Conservation (phyloP, 139 green algal species). For the Volvox africanus region DNA sequence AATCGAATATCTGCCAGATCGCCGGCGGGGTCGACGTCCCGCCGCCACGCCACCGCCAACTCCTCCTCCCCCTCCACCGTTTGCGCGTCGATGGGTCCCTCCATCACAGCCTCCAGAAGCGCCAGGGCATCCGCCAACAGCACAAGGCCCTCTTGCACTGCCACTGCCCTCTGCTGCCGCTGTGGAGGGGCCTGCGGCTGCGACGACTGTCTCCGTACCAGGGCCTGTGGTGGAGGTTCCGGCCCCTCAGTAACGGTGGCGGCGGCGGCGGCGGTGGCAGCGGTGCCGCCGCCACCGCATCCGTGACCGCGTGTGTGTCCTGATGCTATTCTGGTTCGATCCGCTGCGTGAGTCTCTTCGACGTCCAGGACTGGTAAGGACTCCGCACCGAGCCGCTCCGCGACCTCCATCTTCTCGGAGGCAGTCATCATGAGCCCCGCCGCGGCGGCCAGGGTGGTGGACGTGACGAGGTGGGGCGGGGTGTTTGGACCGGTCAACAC, state of each 20-base stretch:
- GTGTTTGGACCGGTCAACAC: background rate
- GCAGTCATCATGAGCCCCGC: too few species aligned
- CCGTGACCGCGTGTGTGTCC: too few species aligned
- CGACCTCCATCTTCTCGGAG: too few species aligned
- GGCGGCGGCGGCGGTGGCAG: too few species aligned
- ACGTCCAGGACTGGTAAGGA: too few species aligned
- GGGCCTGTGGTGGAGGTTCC: too few species aligned
- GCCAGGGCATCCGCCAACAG: background rate
- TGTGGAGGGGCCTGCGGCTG: background rate
- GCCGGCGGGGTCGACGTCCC: background rate
- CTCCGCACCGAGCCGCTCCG: too few species aligned
- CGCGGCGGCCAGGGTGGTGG: background rate
- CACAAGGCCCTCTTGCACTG: background rate
- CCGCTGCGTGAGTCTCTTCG: too few species aligned
- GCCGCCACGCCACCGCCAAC: background rate
- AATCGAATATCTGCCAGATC: background rate
- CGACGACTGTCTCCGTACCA: background rate
- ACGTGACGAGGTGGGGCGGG: background rate
- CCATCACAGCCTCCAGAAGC: background rate
- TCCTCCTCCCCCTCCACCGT: background rate
- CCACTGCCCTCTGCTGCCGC: background rate
- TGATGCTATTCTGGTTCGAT: too few species aligned
- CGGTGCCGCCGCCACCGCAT: too few species aligned
- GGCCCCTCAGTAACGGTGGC: too few species aligned
- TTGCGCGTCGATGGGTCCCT: background rate